Evolutionary conservation across 495 filamentous ascomycete species (phyloP), one percentile per base, ranked within the genome.

Genomic region (Penicillium desertorum): DNA sequence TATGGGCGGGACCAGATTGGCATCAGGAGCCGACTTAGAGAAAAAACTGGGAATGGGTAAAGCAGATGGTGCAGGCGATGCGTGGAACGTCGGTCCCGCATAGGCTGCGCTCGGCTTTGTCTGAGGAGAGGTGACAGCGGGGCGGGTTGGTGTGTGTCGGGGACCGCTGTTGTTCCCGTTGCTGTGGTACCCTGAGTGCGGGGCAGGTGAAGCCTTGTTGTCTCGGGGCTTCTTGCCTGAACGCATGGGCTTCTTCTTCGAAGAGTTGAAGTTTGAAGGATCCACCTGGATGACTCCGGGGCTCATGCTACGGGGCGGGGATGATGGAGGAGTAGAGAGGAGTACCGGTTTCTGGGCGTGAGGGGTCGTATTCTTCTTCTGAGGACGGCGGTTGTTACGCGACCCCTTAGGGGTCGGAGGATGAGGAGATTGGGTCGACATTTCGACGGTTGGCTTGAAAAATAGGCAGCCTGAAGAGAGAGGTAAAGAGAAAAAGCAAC

Each of bases 41-140:
- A 96, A 83, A 69, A 96, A 96, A 68, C 86, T 94, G 2, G 94
- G 94, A 42, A 96, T 89, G 0, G 95, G 95, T 5, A 99, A 81
- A n/a, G 90, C 84, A 4, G 92, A 93, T 2, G 95, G 89, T 3
- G 92, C 92, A 14, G 94, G 94, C 2, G 94, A 99, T 11, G 90
- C 88, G 68, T 97, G 93, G 71, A 99, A 99, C 0, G 90, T 95
- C 16, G 92, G 89, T 16, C 94, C 94, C 14, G 94, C 94, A 71
- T 96, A 99, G 39, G 56, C 90, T 81, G 57, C 82, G 67, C 66
- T 69, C 27, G 75, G 70, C 58, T 76, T 78, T 20, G 66, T n/a
- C 43, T 77, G 81, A 17, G 82, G 74, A 22, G 83, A 81, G 14
- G 75, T 76, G 19, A 68, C 66, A 34, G 71, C 59, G 1, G 71